Percentiles rank a stretch among this genome's conserved stretches.
Evolutionary conservation across 2,329 filamentous ascomycete species (phyloP).

Genomic region (Talaromyces amestolkiae): DNA sequence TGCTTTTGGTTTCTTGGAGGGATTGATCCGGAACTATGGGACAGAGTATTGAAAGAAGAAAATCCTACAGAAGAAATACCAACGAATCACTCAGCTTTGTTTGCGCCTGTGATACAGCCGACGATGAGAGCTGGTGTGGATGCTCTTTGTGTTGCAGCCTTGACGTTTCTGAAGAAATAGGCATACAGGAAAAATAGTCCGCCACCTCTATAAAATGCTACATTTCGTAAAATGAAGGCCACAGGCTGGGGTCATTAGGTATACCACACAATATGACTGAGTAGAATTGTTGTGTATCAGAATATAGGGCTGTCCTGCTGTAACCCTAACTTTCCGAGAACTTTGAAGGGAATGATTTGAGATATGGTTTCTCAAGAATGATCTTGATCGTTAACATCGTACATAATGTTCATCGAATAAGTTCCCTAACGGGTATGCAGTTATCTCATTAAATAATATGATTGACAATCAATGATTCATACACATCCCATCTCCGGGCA

Average conservation of each 20-base stretch:
- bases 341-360: not conserved
- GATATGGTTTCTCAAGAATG: not conserved
- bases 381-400: not conserved
- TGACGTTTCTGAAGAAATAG: conserved; percentile 40
- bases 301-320: not conserved
- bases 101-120: conserved; percentile 59
- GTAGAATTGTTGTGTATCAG: not conserved
- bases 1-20: conserved; percentile 60
- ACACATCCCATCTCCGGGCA: not conserved
- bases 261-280: too few species aligned
- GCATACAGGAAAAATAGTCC: not conserved
- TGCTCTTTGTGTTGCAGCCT: conserved; percentile 51
- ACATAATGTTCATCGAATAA: not conserved
- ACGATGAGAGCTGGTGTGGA: conserved; percentile 55
- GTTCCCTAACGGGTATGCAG: not conserved
- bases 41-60: conserved; percentile 48
- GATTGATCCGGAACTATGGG: conserved; percentile 50
- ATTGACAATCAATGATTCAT: too few species aligned
- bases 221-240: not conserved
- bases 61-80: conserved; percentile 50
- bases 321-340: not conserved
- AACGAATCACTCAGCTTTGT: conserved; percentile 59
- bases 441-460: not conserved
- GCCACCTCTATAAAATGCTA: not conserved
- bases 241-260: not conserved